These are phyloP conservation scores for Batkoa obscura DNA, from an alignment of 371 early-diverging fungal species.

Conservation along the genomic window DNA sequence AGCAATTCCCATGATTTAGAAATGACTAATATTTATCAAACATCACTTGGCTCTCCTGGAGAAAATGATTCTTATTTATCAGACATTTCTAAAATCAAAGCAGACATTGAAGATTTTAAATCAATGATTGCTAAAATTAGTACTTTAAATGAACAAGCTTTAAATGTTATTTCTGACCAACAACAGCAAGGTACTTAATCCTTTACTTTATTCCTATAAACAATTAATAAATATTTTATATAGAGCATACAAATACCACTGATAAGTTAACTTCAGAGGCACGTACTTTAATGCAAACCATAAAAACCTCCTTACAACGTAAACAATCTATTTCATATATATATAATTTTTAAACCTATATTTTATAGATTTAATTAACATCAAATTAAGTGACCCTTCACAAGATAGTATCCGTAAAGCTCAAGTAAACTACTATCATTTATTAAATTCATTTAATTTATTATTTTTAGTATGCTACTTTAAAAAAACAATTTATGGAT, in stretches of 20 bases:
- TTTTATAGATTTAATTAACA: neutral
- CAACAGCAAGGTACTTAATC: constrained; percentile 1
- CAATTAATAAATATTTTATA: neutral
- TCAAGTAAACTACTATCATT: neutral
- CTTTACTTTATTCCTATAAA: neutral
- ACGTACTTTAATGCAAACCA: neutral
- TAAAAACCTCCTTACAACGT: neutral
- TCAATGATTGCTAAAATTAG: neutral
- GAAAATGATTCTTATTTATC: neutral
- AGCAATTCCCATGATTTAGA: neutral
- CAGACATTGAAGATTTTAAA: neutral
- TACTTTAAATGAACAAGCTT: neutral
- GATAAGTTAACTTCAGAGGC: neutral
- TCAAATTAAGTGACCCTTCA: neutral
- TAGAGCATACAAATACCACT: neutral
- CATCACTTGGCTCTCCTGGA: too few species aligned
- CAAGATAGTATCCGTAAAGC: neutral
- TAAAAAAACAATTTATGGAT: constrained; percentile 52
- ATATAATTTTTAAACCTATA: neutral
- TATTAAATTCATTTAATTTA: neutral
- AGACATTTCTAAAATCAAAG: neutral
- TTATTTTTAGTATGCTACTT: constrained; percentile 11
- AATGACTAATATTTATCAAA: neutral
- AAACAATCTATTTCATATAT: neutral
- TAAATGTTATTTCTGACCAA: neutral